phyloP scores from a whole-genome alignment of 2,329 filamentous ascomycete species.

The Alternaria arborescens region DNA sequence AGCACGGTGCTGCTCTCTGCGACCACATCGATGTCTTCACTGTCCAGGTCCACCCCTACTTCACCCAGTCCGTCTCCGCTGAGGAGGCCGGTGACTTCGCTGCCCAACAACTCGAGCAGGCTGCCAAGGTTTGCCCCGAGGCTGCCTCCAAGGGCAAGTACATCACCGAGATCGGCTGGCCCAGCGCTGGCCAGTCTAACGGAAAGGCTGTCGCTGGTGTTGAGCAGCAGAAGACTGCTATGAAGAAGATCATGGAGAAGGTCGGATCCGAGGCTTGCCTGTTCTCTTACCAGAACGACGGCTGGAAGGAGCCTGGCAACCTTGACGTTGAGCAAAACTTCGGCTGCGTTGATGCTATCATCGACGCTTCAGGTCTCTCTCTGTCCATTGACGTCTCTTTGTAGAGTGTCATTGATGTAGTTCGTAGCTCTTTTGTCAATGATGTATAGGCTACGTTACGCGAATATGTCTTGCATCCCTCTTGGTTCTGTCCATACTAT shows the following conservation, averaged over 20 bases:
- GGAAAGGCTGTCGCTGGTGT: constrained; percentile 74
- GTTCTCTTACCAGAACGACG: constrained; percentile 82
- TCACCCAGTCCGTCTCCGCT: constrained; percentile 76
- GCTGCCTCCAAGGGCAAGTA: constrained; percentile 68
- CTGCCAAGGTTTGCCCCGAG: constrained; percentile 73
- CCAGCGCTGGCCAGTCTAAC: constrained; percentile 72
- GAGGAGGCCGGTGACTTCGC: constrained; percentile 79
- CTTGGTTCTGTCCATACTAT: not conserved
- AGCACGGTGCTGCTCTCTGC: constrained; percentile 71
- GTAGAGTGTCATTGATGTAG: constrained; percentile 8
- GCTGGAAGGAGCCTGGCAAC: constrained; percentile 77
- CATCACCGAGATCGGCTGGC: constrained; percentile 94
- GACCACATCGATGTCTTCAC: constrained; percentile 77
- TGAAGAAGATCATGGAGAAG: constrained; percentile 72
- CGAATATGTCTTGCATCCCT: constrained; percentile 2
- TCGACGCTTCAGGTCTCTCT: not conserved
- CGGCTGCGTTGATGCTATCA: constrained; percentile 68
- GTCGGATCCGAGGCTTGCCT: constrained; percentile 76
- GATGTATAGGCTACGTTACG: constrained; percentile 9
- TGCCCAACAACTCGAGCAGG: constrained; percentile 73
- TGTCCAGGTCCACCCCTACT: constrained; percentile 93
- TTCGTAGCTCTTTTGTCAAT: constrained; percentile 12
- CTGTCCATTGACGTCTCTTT: not conserved
- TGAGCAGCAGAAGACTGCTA: constrained; percentile 73
- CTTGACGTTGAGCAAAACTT: constrained; percentile 83